These are phyloP conservation scores for Stachybotrys elegans DNA, from an alignment of 2,329 filamentous ascomycete genomes.

Conservation along the genomic window DNA sequence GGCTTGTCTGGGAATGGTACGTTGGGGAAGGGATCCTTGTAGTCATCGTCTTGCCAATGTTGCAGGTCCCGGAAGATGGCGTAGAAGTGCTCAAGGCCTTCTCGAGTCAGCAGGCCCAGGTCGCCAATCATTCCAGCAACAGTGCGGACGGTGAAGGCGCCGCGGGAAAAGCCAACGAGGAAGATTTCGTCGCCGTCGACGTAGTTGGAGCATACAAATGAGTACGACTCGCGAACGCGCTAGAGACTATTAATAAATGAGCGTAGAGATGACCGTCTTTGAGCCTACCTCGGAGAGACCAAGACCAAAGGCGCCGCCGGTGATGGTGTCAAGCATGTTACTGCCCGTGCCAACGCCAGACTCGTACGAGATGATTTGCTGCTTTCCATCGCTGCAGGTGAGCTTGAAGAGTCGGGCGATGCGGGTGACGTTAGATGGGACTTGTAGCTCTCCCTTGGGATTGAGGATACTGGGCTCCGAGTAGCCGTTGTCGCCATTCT, in stretches of 20 bases:
- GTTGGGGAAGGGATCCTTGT: constrained; percentile 41
- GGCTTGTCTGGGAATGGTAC: constrained; percentile 45
- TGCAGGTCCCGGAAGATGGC: constrained; percentile 54
- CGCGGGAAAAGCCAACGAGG: constrained; percentile 52
- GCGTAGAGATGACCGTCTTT: constrained; percentile 9
- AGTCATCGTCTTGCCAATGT: constrained; percentile 41
- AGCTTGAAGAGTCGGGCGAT: constrained; percentile 53
- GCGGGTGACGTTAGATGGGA: constrained; percentile 56
- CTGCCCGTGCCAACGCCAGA: constrained; percentile 54
- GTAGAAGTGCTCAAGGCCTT: constrained; percentile 49
- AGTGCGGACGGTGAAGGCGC: constrained; percentile 54
- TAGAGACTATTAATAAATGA: constrained; percentile 21
- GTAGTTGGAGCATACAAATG: constrained; percentile 59
- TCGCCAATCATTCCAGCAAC: constrained; percentile 48
- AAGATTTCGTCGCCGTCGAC: constrained; percentile 52
- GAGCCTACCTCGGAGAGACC: constrained; percentile 51
- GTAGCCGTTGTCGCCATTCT: constrained; percentile 46
- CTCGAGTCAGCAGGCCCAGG: constrained; percentile 46
- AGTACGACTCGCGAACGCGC: constrained; percentile 55
- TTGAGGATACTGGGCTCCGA: constrained; percentile 31
- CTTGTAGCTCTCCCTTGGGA: constrained; percentile 35
- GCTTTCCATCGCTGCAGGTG: constrained; percentile 42
- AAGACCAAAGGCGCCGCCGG: constrained; percentile 50
- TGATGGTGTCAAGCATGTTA: constrained; percentile 42
- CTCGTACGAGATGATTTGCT: constrained; percentile 58